Conservation (phyloP, 176 grass and related monocot species). For the Paspalum notatum region DNA sequence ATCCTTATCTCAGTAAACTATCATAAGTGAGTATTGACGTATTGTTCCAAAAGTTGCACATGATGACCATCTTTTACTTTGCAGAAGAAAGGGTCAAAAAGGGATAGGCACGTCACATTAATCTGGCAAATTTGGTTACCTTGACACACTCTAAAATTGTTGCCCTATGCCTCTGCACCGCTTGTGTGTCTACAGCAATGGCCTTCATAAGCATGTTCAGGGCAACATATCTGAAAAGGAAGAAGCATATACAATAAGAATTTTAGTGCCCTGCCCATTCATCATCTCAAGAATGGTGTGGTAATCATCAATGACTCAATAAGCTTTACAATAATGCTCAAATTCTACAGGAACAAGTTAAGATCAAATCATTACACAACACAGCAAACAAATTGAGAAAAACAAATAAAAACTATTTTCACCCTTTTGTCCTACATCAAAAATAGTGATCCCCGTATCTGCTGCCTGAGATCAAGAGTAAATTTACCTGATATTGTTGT, state of each 20-base stretch:
- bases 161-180: constrained; percentile 92
- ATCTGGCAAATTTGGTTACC: constrained; percentile 48
- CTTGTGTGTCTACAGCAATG: constrained; percentile 82
- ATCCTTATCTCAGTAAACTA: constrained; percentile 12
- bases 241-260: constrained; percentile 1
- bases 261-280: constrained; percentile 13
- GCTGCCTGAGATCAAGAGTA: constrained; percentile 15
- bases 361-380: constrained; percentile 17
- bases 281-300: constrained; percentile 9
- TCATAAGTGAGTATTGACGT: background rate
- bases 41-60: background rate
- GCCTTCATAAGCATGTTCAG: constrained; percentile 97
- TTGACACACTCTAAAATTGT: constrained; percentile 99
- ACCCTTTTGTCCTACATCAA: background rate
- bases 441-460: background rate
- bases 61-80: background rate
- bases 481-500: constrained; percentile 96
- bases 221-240: constrained; percentile 87
- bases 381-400: background rate
- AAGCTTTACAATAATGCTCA: background rate
- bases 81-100: background rate
- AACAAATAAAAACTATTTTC: background rate
- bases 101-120: background rate
- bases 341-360: constrained; percentile 18
- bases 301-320: background rate